These are phyloP conservation scores for Scedosporium boydii DNA, from an alignment of 2,329 filamentous ascomycete genomes.

Conservation along the genomic window DNA sequence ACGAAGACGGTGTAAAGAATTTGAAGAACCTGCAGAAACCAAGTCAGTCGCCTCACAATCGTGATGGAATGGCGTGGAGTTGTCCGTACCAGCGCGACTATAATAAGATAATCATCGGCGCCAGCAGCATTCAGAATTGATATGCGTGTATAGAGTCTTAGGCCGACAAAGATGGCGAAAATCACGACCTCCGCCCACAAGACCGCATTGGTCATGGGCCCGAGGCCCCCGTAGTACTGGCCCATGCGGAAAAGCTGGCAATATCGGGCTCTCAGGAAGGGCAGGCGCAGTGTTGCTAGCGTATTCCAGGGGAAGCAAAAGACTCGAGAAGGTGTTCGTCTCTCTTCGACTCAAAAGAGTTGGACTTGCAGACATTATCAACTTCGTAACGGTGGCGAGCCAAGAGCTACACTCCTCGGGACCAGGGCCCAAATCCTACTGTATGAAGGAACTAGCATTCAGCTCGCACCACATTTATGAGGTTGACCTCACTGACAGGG, in stretches of 20 bases:
- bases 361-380: background rate
- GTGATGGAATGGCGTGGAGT: background rate
- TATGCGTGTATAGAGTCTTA: background rate
- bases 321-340: background rate
- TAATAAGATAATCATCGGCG: background rate
- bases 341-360: background rate
- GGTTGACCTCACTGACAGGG: too few relatives aligned
- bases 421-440: background rate
- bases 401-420: background rate
- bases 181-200: background rate
- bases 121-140: background rate
- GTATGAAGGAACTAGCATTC: background rate
- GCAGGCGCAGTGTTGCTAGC: background rate
- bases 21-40: background rate
- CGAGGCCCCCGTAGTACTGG: background rate
- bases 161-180: background rate
- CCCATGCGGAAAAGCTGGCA: background rate
- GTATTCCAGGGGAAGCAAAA: background rate
- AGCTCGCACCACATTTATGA: too few relatives aligned
- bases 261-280: background rate
- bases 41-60: background rate
- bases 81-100: background rate
- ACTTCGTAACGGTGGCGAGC: background rate
- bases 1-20: background rate
- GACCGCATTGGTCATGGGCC: slow-evolving; percentile 1